Percentiles rank a stretch among this genome's conserved stretches.
Evolutionary conservation across 2,329 filamentous ascomycete genomes (phyloP).

Genomic region (Cladosporium sp.): DNA sequence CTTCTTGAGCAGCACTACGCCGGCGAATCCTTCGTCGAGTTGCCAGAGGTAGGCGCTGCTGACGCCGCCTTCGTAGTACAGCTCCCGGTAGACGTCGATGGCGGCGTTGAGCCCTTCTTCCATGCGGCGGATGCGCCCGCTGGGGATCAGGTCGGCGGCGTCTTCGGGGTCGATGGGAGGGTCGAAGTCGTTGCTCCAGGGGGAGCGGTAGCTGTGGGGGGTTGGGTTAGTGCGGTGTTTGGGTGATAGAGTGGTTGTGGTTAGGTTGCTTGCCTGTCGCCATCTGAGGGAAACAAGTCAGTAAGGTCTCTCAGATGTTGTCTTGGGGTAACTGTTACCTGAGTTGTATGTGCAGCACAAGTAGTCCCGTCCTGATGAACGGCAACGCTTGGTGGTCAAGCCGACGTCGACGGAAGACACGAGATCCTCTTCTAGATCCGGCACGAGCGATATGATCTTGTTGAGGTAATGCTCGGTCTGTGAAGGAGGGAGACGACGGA

Average conservation of each 20-base stretch:
- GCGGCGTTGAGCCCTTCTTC: conserved; percentile 93
- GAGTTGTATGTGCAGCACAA: conserved; percentile 99
- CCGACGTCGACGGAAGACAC: conserved; percentile 97
- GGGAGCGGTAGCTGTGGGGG: conserved; percentile 69
- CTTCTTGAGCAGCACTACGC: conserved; percentile 95
- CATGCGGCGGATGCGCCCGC: conserved; percentile 88
- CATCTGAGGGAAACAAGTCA: conserved; percentile 56
- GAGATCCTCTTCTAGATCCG: conserved; percentile 93
- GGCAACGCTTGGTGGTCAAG: conserved; percentile 81
- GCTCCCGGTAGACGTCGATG: conserved; percentile 92
- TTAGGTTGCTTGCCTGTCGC: conserved; percentile 63
- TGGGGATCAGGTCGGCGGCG: conserved; percentile 81
- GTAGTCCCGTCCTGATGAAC: conserved; percentile 89
- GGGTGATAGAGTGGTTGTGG: neutral
- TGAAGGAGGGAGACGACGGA: conserved; percentile 94
- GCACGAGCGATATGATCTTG: conserved; percentile 83
- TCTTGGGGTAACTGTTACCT: neutral
- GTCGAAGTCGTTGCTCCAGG: conserved; percentile 99
- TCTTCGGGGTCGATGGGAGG: conserved; percentile 74
- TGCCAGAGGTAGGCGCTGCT: conserved; percentile 99
- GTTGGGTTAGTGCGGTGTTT: neutral
- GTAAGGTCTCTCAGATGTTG: neutral
- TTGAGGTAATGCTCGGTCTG: conserved; percentile 86
- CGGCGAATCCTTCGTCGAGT: conserved; percentile 94
- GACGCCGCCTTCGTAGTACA: conserved; percentile 96